Conservation (phyloP, 495 filamentous ascomycete species). For the Penicillium fimorum region DNA sequence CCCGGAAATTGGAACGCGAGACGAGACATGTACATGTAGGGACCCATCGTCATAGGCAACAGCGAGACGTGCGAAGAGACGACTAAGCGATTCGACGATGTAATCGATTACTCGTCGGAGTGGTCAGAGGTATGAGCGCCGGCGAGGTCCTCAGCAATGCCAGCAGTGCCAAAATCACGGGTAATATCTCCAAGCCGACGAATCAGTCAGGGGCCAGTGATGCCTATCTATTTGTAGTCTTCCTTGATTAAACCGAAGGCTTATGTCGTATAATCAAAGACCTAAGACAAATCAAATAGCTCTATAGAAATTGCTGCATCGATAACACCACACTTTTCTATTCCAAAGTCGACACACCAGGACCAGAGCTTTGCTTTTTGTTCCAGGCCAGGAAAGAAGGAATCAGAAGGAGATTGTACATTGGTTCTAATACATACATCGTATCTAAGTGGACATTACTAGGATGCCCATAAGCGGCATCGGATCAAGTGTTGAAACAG, state of each 20-base stretch:
- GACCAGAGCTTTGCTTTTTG: neutral
- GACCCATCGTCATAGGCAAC: no score
- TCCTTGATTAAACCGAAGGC: neutral
- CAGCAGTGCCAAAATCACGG: neutral
- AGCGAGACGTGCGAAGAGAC: no score
- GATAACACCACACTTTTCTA: neutral
- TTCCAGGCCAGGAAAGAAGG: neutral
- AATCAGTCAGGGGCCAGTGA: neutral
- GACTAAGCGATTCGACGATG: no score
- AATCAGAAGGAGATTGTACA: slow-evolving; percentile 2
- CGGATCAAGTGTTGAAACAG: slow-evolving; percentile 37
- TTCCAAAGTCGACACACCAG: neutral
- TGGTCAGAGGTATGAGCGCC: no score
- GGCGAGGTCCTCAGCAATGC: neutral
- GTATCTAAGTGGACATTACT: slow-evolving; percentile 15
- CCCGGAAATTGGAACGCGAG: no score
- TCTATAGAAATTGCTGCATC: neutral
- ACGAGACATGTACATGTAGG: no score
- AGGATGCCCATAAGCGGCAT: slow-evolving; percentile 18
- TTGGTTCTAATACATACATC: slow-evolving; percentile 7
- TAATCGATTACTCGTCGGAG: no score
- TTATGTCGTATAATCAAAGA: neutral
- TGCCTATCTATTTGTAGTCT: neutral
- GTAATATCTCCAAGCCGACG: neutral
- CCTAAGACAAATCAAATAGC: neutral